Evolutionary conservation across 108 stramenopile genomes (phyloP).

Genomic region (Epithemia pelagica): DNA sequence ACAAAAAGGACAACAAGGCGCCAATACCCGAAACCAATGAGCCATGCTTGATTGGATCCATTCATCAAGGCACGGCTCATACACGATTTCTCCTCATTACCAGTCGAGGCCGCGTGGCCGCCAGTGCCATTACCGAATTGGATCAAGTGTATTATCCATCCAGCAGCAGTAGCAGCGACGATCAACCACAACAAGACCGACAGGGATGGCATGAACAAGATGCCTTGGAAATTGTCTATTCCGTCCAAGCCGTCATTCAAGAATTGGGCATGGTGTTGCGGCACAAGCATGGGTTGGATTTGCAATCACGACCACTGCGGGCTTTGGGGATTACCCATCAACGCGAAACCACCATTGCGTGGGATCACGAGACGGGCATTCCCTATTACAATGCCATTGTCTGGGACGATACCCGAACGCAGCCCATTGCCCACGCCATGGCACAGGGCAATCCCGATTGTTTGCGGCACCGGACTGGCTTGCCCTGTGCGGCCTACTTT

Average conservation of each 20-base stretch:
- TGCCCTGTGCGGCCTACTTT: neutral
- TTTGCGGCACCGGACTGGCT: neutral
- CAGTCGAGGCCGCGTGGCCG: slow-evolving; percentile 56
- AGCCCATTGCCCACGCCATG: neutral
- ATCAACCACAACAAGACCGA: neutral
- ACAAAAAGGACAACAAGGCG: neutral
- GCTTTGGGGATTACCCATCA: neutral
- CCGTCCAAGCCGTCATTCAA: slow-evolving; percentile 38
- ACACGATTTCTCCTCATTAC: slow-evolving; percentile 89
- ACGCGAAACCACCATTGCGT: neutral
- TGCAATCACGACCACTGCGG: neutral
- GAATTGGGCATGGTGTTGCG: slow-evolving; percentile 37
- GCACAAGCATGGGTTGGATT: too few relatives aligned
- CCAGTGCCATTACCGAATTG: slow-evolving; percentile 86
- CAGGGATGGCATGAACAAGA: slow-evolving; percentile 95
- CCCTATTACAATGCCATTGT: neutral
- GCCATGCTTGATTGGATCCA: slow-evolving; percentile 72
- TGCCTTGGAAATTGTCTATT: slow-evolving; percentile 83
- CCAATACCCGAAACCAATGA: neutral
- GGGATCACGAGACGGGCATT: neutral
- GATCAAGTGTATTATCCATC: slow-evolving; percentile 78
- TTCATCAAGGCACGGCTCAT: slow-evolving; percentile 96
- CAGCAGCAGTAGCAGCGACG: slow-evolving; percentile 50
- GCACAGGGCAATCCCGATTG: neutral
- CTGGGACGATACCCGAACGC: neutral